Evolutionary conservation across 2,329 filamentous ascomycete genomes (phyloP).

Genomic region (Aureobasidium sp.): DNA sequence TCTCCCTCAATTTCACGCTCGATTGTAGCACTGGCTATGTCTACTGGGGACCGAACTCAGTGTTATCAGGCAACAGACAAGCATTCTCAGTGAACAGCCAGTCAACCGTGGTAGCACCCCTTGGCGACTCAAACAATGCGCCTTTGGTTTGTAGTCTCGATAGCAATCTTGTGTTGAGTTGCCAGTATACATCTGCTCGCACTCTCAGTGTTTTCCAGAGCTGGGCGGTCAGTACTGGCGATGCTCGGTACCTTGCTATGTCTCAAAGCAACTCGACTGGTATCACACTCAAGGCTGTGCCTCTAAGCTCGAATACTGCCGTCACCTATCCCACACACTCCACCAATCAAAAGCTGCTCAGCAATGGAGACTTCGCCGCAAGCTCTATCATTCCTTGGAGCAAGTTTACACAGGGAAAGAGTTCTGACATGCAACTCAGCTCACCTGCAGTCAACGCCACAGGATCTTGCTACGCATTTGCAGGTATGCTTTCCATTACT

Average conservation of each 20-base stretch:
- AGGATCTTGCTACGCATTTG: constrained; percentile 6
- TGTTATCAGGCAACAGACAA: constrained; percentile 1
- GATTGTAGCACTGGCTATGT: constrained; percentile 6
- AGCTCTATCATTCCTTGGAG: neutral
- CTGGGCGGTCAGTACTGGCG: neutral
- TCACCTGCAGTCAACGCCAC: neutral
- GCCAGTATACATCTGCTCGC: constrained; percentile 4
- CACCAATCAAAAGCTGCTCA: neutral
- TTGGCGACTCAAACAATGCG: neutral
- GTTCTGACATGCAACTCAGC: neutral
- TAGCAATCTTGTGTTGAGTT: neutral
- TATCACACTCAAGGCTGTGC: neutral
- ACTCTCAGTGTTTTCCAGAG: neutral
- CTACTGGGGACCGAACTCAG: neutral
- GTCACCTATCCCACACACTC: neutral
- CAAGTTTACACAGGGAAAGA: constrained; percentile 3
- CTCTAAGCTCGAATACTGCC: neutral
- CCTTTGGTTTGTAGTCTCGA: constrained; percentile 5
- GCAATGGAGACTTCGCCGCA: neutral
- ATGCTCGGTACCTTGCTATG: constrained; percentile 7
- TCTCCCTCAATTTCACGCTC: constrained; percentile 1
- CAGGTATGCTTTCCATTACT: neutral
- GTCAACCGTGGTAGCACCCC: neutral
- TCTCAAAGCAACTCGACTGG: constrained; percentile 1
- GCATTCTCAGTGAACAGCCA: constrained; percentile 5